Conservation (phyloP, 1,139 yeast genomes). For the Wickerhamomyces sp. region DNA sequence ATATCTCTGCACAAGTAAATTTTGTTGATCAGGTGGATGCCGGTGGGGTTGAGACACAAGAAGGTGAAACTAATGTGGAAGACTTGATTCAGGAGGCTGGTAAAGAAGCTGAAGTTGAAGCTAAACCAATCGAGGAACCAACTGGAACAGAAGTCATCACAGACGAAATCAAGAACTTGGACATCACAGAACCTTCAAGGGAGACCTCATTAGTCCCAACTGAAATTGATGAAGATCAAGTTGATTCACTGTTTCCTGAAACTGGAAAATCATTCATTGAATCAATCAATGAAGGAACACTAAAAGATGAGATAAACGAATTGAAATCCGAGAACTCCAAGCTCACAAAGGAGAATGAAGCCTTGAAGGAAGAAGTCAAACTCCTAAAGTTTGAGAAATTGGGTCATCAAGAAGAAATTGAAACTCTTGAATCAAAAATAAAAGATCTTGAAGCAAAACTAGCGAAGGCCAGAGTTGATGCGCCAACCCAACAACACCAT, state of each 20-base stretch:
- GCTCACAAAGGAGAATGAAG: constrained; percentile 20
- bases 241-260: constrained; percentile 15
- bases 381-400: constrained; percentile 37
- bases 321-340: constrained; percentile 25
- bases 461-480: constrained; percentile 18
- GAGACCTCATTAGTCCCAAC: constrained; percentile 1
- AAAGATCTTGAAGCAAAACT: constrained; percentile 18
- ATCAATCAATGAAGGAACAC: constrained; percentile 25
- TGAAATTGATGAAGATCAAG: constrained; percentile 5
- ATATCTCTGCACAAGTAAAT: too few relatives aligned
- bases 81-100: neutral
- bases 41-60: too few relatives aligned
- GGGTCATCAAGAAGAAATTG: constrained; percentile 43
- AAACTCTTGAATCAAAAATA: constrained; percentile 26
- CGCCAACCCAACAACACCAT: neutral
- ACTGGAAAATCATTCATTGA: constrained; percentile 25
- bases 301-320: constrained; percentile 24
- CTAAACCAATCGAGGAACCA: constrained; percentile 5
- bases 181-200: neutral
- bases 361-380: constrained; percentile 28
- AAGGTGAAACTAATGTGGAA: too few relatives aligned
- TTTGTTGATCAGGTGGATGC: too few relatives aligned
- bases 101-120: neutral
- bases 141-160: constrained; percentile 1
- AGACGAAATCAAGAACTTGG: neutral